A percentile compares a stretch with the other conserved stretches of the same genome.
These are phyloP conservation scores for Knoxia roxburghii DNA, from an alignment of 257 asterid genomes.

Conservation along the genomic window DNA sequence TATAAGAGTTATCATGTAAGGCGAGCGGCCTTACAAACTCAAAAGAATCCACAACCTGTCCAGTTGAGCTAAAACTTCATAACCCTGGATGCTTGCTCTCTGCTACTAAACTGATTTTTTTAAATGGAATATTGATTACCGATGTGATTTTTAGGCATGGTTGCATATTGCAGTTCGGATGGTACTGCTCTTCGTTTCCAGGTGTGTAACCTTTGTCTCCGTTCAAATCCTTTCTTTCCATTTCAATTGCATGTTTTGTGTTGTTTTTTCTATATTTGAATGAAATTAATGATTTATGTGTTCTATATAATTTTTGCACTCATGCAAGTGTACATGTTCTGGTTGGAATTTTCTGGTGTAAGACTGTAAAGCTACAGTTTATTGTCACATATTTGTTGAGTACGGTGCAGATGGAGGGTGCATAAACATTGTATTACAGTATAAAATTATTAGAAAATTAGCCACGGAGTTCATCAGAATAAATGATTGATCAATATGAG, in stretches of 20 bases:
- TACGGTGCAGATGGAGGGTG: not conserved
- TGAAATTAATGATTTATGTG: not conserved
- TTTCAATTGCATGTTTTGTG: slow-evolving; percentile 1
- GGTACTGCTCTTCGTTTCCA: slow-evolving; percentile 72
- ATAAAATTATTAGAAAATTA: not conserved
- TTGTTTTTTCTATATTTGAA: not conserved
- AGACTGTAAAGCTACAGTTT: not conserved
- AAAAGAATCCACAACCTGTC: not conserved
- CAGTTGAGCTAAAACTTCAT: not conserved
- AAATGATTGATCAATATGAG: not conserved
- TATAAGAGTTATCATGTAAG: no score
- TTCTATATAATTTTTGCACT: not conserved
- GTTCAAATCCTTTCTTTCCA: slow-evolving; percentile 2
- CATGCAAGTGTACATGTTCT: not conserved
- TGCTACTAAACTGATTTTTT: not conserved
- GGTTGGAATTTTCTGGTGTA: not conserved
- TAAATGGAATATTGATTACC: not conserved
- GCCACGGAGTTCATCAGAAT: not conserved
- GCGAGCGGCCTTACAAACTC: no score
- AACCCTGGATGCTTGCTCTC: not conserved
- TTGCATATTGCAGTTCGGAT: slow-evolving; percentile 85
- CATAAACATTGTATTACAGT: no score
- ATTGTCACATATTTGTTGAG: not conserved
- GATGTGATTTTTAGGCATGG: slow-evolving; percentile 42
- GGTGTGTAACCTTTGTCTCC: slow-evolving; percentile 36